Conservation (phyloP, 176 grass and related monocot genomes). For the Eragrostis nindensis region DNA sequence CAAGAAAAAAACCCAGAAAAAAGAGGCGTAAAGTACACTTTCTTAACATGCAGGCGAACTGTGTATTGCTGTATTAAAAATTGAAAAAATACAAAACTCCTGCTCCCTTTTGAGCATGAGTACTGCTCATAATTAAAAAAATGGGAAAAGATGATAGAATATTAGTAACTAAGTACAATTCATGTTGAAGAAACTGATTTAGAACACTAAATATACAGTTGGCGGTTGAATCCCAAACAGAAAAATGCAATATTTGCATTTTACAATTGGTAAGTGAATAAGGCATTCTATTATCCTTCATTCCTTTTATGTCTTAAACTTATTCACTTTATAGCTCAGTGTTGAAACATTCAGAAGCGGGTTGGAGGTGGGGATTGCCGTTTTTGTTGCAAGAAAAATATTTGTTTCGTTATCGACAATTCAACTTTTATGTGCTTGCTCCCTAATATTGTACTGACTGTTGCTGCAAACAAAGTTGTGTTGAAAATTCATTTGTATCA, state of each 20-base stretch:
- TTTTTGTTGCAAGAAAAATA: neutral
- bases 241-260: neutral
- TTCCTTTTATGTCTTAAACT: constrained; percentile 12
- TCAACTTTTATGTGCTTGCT: neutral
- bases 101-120: neutral
- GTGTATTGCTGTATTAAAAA: neutral
- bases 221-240: constrained; percentile 11
- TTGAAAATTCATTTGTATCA: constrained; percentile 14
- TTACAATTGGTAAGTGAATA: neutral
- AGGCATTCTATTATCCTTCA: neutral
- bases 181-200: constrained; percentile 24
- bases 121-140: neutral
- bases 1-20: neutral
- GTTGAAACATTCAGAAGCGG: neutral
- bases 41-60: neutral
- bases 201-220: constrained; percentile 16
- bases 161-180: constrained; percentile 23
- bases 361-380: neutral
- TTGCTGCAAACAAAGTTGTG: neutral
- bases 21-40: neutral
- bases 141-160: neutral
- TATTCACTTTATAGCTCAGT: constrained; percentile 17
- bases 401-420: constrained; percentile 5
- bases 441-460: neutral
- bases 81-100: neutral